phyloP scores from a whole-genome alignment of 2,329 filamentous ascomycete genomes.

The Rhynchosporium agropyri region DNA sequence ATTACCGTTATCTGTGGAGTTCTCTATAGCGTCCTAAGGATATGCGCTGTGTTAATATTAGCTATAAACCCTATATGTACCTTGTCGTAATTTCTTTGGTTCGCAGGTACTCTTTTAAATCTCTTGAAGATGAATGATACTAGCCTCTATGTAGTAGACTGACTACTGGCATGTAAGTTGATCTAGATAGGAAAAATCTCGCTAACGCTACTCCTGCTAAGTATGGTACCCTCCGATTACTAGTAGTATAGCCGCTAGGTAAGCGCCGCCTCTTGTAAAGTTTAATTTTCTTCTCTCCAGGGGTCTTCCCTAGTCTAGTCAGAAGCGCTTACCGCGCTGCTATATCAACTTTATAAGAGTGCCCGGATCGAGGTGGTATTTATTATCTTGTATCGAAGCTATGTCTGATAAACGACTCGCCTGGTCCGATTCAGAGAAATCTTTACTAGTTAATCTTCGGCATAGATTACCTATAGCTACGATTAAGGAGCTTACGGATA shows the following conservation, averaged over 20 bases:
- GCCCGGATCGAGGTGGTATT: conserved; percentile 4
- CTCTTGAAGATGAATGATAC: conserved; percentile 6
- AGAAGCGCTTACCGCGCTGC: conserved; percentile 7
- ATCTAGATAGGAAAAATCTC: neutral
- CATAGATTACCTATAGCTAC: neutral
- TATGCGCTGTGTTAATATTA: conserved; percentile 10
- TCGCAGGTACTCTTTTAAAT: conserved; percentile 2
- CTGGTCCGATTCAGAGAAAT: conserved; percentile 9
- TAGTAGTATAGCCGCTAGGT: conserved; percentile 1
- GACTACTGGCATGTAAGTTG: neutral
- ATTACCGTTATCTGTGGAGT: conserved; percentile 1
- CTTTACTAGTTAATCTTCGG: neutral
- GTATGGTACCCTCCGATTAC: neutral
- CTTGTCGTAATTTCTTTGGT: conserved; percentile 4
- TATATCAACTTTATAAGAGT: conserved; percentile 4
- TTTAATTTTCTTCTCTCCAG: neutral
- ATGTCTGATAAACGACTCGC: conserved; percentile 4
- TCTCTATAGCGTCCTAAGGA: conserved; percentile 8
- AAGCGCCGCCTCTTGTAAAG: conserved; percentile 2
- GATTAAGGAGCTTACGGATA: neutral
- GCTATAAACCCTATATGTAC: conserved; percentile 8
- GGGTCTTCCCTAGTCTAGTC: neutral
- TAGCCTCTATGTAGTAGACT: neutral
- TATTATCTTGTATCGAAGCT: neutral
- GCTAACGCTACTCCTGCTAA: conserved; percentile 1